Percentiles rank a stretch among this genome's conserved stretches.
phyloP scores from a whole-genome alignment of 495 filamentous ascomycete species.

The Daldinia bambusicola region DNA sequence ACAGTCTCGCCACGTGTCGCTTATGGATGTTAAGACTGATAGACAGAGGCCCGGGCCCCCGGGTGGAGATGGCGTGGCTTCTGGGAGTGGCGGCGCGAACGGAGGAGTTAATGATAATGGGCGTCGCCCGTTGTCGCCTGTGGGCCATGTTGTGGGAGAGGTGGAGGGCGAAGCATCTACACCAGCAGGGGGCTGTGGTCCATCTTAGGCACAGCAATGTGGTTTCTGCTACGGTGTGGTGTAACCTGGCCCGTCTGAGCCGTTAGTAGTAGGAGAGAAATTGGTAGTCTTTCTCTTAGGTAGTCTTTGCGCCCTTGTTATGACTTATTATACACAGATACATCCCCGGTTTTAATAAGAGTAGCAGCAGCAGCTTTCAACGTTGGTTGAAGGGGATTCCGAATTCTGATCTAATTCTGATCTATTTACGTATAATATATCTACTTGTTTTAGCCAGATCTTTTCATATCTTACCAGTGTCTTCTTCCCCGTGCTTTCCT shows the following conservation, averaged over 20 bases:
- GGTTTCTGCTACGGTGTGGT: background rate
- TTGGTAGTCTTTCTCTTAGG: no score
- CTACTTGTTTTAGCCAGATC: background rate
- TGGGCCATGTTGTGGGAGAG: background rate
- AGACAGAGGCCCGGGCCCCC: conserved; percentile 13
- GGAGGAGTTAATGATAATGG: background rate
- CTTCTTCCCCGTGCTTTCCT: no score
- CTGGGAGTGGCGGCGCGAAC: background rate
- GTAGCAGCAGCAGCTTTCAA: no score
- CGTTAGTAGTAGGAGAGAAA: no score
- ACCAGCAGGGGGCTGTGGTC: no score
- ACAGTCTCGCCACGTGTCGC: conserved; percentile 38
- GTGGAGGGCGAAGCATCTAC: background rate
- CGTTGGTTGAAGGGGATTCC: no score
- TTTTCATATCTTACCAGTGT: background rate
- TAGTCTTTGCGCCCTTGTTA: no score
- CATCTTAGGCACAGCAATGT: background rate
- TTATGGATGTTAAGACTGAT: conserved; percentile 39
- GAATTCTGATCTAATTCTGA: no score
- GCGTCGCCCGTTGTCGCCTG: background rate
- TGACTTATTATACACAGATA: background rate
- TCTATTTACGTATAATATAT: background rate
- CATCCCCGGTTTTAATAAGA: background rate
- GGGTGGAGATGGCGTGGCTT: conserved; percentile 1
- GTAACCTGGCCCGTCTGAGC: no score